Evolutionary conservation across 2,329 filamentous ascomycete species (phyloP).

Genomic region (Helicocarpus griseus): DNA sequence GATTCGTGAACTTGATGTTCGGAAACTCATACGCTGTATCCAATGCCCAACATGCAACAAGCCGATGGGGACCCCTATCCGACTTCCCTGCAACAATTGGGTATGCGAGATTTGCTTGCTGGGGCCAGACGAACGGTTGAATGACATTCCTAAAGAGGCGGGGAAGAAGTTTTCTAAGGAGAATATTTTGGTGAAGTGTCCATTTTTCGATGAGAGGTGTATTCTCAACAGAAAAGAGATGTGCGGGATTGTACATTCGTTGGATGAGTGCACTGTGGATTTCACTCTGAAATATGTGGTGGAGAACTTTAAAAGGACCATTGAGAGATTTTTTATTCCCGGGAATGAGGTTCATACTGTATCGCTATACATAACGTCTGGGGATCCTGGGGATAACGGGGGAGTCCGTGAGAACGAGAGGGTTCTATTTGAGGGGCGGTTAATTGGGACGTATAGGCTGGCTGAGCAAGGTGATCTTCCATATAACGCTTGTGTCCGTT

Average conservation of each 20-base stretch:
- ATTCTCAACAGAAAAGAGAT: slow-evolving; percentile 23
- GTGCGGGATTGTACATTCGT: slow-evolving; percentile 62
- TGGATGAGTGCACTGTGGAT: slow-evolving; percentile 67
- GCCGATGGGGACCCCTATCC: slow-evolving; percentile 58
- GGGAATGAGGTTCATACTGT: slow-evolving; percentile 23
- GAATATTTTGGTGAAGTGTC: slow-evolving; percentile 63
- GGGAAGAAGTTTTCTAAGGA: slow-evolving; percentile 56
- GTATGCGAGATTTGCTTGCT: slow-evolving; percentile 70
- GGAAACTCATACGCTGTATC: slow-evolving; percentile 60
- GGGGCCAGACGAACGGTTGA: slow-evolving; percentile 47
- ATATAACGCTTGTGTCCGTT: slow-evolving; percentile 37
- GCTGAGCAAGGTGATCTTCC: slow-evolving; percentile 52
- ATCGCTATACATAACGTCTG: slow-evolving; percentile 23
- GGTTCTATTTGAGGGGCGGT: slow-evolving; percentile 46
- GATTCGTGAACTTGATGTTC: slow-evolving; percentile 39
- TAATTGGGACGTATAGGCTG: slow-evolving; percentile 58
- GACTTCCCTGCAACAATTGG: slow-evolving; percentile 71
- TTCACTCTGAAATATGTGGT: slow-evolving; percentile 67
- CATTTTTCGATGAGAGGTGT: slow-evolving; percentile 36
- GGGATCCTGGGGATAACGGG: slow-evolving; percentile 31
- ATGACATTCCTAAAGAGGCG: slow-evolving; percentile 69
- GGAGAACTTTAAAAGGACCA: slow-evolving; percentile 41
- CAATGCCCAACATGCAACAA: slow-evolving; percentile 68
- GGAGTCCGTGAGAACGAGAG: slow-evolving; percentile 32
- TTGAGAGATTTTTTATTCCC: slow-evolving; percentile 26